A percentile compares a stretch with the other conserved stretches of the same genome.
Evolutionary conservation across 768 basidiomycete genomes (phyloP).

Genomic region (Lentinula lateritia): DNA sequence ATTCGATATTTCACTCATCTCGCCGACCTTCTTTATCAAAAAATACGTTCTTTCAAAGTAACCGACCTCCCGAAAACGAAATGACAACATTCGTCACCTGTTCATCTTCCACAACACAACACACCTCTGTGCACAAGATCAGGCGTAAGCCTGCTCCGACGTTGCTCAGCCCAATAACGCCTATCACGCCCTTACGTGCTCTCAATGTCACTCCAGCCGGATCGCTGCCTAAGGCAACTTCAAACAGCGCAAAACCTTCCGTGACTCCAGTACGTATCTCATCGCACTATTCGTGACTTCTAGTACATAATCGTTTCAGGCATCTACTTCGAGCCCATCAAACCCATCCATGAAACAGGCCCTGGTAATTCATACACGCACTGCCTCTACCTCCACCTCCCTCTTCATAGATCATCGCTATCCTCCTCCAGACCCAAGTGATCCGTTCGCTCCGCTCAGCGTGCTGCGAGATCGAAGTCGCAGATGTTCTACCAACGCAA

Average conservation of each 20-base stretch:
- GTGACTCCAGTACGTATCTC: neutral
- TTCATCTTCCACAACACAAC: neutral
- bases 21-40: too few relatives aligned
- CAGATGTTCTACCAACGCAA: neutral
- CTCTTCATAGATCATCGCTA: conserved; percentile 30
- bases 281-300: neutral
- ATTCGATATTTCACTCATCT: too few relatives aligned
- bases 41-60: too few relatives aligned
- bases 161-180: conserved; percentile 35
- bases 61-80: neutral
- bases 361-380: neutral
- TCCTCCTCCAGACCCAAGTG: conserved; percentile 60
- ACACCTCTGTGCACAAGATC: conserved; percentile 15
- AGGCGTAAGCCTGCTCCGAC: conserved; percentile 56
- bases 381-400: neutral
- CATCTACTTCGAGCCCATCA: neutral
- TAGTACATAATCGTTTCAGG: neutral
- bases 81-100: neutral
- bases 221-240: neutral
- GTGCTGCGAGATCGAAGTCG: conserved; percentile 50
- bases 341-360: neutral
- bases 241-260: neutral
- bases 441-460: conserved; percentile 68
- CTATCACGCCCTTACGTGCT: neutral
- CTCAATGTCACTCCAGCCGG: neutral